Conservation (phyloP, 2,329 filamentous ascomycete species). For the Capronia epimyces region DNA sequence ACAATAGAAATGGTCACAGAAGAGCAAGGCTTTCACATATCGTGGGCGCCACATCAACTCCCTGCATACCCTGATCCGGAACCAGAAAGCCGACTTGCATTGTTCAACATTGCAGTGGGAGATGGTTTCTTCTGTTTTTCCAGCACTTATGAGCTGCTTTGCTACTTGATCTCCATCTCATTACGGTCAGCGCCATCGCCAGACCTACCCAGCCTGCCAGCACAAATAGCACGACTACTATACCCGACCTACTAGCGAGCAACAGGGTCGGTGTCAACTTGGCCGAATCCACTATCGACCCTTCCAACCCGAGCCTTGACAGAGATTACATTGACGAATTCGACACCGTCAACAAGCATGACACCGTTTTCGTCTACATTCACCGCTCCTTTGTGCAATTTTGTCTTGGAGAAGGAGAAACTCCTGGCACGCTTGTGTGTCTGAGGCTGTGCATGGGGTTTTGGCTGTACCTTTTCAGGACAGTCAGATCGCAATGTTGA, state of each 20-base stretch:
- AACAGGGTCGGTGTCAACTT: too few relatives aligned
- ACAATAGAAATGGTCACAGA: too few relatives aligned
- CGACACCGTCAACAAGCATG: conserved; percentile 21
- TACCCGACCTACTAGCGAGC: too few relatives aligned
- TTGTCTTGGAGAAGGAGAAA: conserved; percentile 9
- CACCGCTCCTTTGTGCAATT: neutral
- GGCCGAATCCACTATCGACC: conserved; percentile 9
- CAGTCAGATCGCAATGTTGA: neutral
- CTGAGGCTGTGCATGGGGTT: neutral
- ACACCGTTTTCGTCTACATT: conserved; percentile 16
- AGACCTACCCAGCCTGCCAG: too few relatives aligned
- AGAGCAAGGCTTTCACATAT: too few relatives aligned
- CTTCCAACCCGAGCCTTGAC: conserved; percentile 13
- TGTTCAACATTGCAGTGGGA: too few relatives aligned
- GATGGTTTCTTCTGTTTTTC: too few relatives aligned
- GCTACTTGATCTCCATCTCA: neutral
- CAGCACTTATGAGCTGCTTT: too few relatives aligned
- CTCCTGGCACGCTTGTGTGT: neutral
- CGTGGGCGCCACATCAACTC: too few relatives aligned
- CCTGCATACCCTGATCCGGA: too few relatives aligned
- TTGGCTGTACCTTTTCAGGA: neutral
- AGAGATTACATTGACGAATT: conserved; percentile 22
- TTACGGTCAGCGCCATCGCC: neutral
- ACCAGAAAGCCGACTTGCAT: too few relatives aligned
- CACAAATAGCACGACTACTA: too few relatives aligned